Evolutionary conservation across 2,329 filamentous ascomycete species (phyloP).

Genomic region (Gaeumannomyces tritici): DNA sequence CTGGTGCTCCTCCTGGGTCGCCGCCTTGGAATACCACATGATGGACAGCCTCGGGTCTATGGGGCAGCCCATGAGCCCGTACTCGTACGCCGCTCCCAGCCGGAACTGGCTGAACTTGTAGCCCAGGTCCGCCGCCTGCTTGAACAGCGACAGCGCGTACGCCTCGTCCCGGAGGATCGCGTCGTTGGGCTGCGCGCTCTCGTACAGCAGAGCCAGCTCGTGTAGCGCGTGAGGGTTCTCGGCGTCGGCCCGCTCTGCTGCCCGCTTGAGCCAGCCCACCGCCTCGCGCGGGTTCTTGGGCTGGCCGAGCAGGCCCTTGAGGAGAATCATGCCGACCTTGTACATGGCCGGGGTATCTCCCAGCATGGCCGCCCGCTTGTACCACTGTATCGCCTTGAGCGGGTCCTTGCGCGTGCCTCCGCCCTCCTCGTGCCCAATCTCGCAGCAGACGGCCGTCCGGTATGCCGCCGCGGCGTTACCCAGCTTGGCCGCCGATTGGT

Average conservation of each 20-base stretch:
- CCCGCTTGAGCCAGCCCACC: conserved; percentile 84
- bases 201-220: conserved; percentile 64
- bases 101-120: conserved; percentile 95
- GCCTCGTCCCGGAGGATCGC: conserved; percentile 70
- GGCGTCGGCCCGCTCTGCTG: conserved; percentile 74
- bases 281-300: conserved; percentile 74
- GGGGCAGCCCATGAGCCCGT: conserved; percentile 71
- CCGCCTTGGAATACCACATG: conserved; percentile 87
- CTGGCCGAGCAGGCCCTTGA: conserved; percentile 91
- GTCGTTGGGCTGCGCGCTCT: conserved; percentile 57
- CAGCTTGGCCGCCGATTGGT: conserved; percentile 86
- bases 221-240: conserved; percentile 95
- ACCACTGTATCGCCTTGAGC: conserved; percentile 95
- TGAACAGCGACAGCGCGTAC: conserved; percentile 75
- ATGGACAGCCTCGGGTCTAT: conserved; percentile 82
- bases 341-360: conserved; percentile 95
- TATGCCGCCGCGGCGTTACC: conserved; percentile 84
- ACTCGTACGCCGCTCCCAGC: conserved; percentile 81
- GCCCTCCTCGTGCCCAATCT: conserved; percentile 89
- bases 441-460: conserved; percentile 91
- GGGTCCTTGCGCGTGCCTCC: conserved; percentile 88
- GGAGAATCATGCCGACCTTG: conserved; percentile 91
- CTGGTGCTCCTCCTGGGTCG: conserved; percentile 89
- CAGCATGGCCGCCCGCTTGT: conserved; percentile 81
- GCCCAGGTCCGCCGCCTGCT: conserved; percentile 75